Conservation (phyloP, 169 alveolate genomes). For the Plasmodium knowlesi region DNA sequence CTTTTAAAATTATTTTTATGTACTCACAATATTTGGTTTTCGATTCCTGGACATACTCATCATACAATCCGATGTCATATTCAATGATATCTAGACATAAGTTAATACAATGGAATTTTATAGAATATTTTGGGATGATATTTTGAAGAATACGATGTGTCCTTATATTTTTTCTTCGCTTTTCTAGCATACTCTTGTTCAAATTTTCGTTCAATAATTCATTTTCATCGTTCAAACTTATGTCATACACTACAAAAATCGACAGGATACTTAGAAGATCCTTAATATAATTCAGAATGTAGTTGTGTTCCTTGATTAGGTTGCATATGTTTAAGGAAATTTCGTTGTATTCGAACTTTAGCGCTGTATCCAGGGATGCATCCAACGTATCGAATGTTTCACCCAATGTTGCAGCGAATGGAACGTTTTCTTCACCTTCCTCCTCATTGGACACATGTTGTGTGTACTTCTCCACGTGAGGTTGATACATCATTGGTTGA, state of each 20-base stretch:
- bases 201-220: slow-evolving; percentile 11
- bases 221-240: slow-evolving; percentile 62
- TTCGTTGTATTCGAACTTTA: slow-evolving; percentile 46
- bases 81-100: slow-evolving; percentile 59
- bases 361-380: neutral
- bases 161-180: slow-evolving; percentile 40
- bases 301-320: slow-evolving; percentile 57
- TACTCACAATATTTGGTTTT: slow-evolving; percentile 63
- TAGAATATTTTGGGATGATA: slow-evolving; percentile 54
- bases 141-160: slow-evolving; percentile 62
- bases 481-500: neutral
- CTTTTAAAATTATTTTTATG: slow-evolving; percentile 43
- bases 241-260: slow-evolving; percentile 50
- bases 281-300: slow-evolving; percentile 38
- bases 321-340: slow-evolving; percentile 62
- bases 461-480: neutral
- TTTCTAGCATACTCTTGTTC: neutral
- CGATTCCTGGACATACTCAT: slow-evolving; percentile 56
- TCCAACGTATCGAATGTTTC: neutral
- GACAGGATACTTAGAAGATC: slow-evolving; percentile 51
- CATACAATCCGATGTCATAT: slow-evolving; percentile 67
- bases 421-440: neutral
- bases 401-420: neutral
- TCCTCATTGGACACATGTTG: neutral
- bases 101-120: slow-evolving; percentile 67